Base-by-base conservation (phyloP, 2,329 filamentous ascomycete species). In the Pseudofabraea citricarpa region DNA sequence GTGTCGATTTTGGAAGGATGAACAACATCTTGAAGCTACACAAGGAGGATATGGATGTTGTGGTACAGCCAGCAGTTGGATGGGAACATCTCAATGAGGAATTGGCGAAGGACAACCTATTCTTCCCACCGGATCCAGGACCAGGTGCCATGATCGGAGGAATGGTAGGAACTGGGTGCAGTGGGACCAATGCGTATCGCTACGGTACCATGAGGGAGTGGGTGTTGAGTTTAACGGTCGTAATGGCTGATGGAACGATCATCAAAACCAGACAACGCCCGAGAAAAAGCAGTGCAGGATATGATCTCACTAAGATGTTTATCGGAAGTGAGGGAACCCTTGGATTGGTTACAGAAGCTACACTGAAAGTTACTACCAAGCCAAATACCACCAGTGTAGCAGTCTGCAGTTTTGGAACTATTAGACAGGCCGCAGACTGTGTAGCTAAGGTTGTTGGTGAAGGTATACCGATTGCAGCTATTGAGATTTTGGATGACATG, bases 151-250 rank as follows among this genome's bases (percentile, higher is more conserved):
- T 88, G 83, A 95, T 96, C 56, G 90, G 90, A 45, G 90, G 90
- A 43, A 90, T 90, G 85, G 79, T 90, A 24, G 85, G 84, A 18
- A 90, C 85, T 3, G 77, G 77, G 26, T 79, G 75, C 68, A 79
- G 74, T 58, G 90, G 90, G 46, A 95, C 90, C 12, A 95, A 95
- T 62, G 84, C 90, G 13, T 95, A 94, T 69, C 77, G 90, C 45
- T 95, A 95, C 63, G 90, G 90, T 49, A 95, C 90, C 2, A 95
- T 95, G 89, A 83, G 87, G 50, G 90, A 95, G 61, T 95, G 90
- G 90, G 90, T 95, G 10, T 69, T 95, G 18, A 85, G 79, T 42
- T 67, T 95, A 53, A 95, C 90, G 0, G 87, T 95, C 4, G 90
- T 95, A 9, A 74, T 95, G 56, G 90, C 90, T 15, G 90, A 95